A percentile compares a stretch with the other conserved stretches of the same genome.
Conservation (phyloP, 768 basidiomycete genomes). For the Pilatotrama ljubarskyi region DNA sequence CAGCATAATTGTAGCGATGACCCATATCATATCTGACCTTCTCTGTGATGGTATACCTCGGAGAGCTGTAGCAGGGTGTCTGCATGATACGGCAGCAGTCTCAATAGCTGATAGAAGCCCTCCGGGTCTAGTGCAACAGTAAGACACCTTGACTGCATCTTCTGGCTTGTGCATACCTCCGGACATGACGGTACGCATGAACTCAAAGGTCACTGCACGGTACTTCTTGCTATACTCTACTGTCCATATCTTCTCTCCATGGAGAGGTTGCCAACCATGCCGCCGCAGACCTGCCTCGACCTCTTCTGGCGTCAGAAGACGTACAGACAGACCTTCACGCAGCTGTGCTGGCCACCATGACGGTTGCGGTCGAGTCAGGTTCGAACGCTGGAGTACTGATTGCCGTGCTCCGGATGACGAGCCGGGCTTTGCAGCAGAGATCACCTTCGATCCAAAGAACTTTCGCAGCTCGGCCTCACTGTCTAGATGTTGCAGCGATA, state of each 20-base stretch:
- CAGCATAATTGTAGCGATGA: neutral
- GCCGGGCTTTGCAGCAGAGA: conserved; percentile 56
- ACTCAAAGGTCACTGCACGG: conserved; percentile 75
- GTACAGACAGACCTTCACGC: conserved; percentile 73
- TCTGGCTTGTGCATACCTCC: conserved; percentile 60
- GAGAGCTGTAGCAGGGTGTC: conserved; percentile 88
- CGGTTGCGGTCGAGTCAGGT: conserved; percentile 73
- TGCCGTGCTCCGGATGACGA: conserved; percentile 37
- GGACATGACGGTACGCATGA: conserved; percentile 77
- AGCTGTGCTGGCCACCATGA: conserved; percentile 73
- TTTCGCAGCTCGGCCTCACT: conserved; percentile 87
- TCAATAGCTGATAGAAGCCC: conserved; percentile 73
- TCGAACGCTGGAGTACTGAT: conserved; percentile 54
- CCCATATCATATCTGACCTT: conserved; percentile 51
- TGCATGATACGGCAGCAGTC: conserved; percentile 84
- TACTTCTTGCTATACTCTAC: conserved; percentile 86
- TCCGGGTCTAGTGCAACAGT: conserved; percentile 59
- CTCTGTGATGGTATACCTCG: conserved; percentile 83
- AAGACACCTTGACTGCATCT: neutral
- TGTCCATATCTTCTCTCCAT: conserved; percentile 84
- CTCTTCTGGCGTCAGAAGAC: conserved; percentile 58
- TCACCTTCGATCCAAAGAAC: conserved; percentile 92
- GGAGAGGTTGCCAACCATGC: conserved; percentile 37
- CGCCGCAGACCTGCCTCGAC: conserved; percentile 41
- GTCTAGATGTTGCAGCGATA: conserved; percentile 83